These are phyloP conservation scores for Calonectria henricotiae DNA, from an alignment of 2,329 filamentous ascomycete genomes.

Conservation along the genomic window DNA sequence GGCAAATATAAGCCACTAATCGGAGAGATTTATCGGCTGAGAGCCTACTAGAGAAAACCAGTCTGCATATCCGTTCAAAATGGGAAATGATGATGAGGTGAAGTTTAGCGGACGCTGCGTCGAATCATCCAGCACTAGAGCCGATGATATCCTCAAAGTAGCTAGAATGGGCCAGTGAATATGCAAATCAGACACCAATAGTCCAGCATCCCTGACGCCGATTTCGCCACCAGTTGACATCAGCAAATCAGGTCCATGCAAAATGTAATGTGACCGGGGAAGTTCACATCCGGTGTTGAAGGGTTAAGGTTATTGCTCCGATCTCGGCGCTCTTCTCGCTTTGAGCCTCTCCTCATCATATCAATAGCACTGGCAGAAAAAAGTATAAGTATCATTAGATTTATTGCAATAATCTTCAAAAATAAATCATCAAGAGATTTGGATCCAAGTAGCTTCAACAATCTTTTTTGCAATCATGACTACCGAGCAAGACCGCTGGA, in stretches of 20 bases:
- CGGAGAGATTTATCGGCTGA: conserved; percentile 65
- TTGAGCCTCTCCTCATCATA: conserved; percentile 41
- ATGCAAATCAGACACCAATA: conserved; percentile 44
- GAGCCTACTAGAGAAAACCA: background rate
- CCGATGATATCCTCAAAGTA: background rate
- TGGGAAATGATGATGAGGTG: background rate
- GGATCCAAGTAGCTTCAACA: background rate
- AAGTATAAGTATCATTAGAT: conserved; percentile 42
- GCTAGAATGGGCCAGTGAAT: background rate
- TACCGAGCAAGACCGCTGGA: conserved; percentile 52
- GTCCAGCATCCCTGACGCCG: conserved; percentile 30
- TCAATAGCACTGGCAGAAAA: conserved; percentile 19
- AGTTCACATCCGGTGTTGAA: conserved; percentile 29
- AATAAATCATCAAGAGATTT: background rate
- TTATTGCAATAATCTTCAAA: background rate
- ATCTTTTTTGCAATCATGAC: conserved; percentile 42
- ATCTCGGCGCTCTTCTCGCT: conserved; percentile 45
- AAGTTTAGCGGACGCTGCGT: background rate
- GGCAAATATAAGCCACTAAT: conserved; percentile 71
- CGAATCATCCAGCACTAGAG: background rate
- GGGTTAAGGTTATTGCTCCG: conserved; percentile 41
- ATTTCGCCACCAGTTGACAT: conserved; percentile 3
- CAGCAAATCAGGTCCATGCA: conserved; percentile 37
- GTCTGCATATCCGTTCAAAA: background rate
- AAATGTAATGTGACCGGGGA: conserved; percentile 40